Conservation (phyloP, 225 moss, liverwort and hornwort genomes). For the Pseudisothecium myosuroides region DNA sequence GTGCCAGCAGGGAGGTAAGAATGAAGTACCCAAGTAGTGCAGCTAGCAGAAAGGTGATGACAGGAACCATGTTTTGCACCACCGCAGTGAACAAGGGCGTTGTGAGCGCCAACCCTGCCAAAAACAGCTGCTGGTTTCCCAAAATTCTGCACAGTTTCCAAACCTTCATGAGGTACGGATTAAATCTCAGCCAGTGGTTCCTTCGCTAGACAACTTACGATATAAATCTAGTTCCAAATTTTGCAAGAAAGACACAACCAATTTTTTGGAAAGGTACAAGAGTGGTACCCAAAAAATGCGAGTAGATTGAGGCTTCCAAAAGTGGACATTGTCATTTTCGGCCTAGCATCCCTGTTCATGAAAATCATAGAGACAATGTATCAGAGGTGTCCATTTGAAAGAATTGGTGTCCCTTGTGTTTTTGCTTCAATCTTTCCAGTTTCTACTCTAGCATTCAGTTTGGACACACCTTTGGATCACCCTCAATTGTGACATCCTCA, state of each 20-base stretch:
- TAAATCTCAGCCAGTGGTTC: not conserved
- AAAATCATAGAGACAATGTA: not conserved
- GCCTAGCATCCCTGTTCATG: slow-evolving; percentile 4
- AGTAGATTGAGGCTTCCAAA: slow-evolving; percentile 24
- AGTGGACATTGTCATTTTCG: slow-evolving; percentile 11
- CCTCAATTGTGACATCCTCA: not conserved
- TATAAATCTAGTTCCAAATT: not conserved
- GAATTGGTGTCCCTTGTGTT: not conserved
- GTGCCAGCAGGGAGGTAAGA: not conserved
- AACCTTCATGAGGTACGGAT: not conserved
- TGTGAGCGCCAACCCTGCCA: slow-evolving; percentile 48
- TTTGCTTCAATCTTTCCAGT: not conserved
- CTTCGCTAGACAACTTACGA: not conserved
- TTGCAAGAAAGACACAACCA: not conserved
- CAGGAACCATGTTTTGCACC: slow-evolving; percentile 60
- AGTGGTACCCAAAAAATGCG: slow-evolving; percentile 16
- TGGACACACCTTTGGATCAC: not conserved
- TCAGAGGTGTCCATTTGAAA: not conserved
- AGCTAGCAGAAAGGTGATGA: slow-evolving; percentile 66
- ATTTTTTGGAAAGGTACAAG: not conserved
- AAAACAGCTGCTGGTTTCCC: slow-evolving; percentile 63
- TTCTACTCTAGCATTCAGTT: not conserved
- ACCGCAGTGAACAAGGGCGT: slow-evolving; percentile 59
- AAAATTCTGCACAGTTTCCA: slow-evolving; percentile 42
- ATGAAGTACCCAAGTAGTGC: slow-evolving; percentile 31